Evolutionary conservation across 495 filamentous ascomycete genomes (phyloP), one percentile per base, ranked within the genome.

Genomic region (Aeminium ludgeri): DNA sequence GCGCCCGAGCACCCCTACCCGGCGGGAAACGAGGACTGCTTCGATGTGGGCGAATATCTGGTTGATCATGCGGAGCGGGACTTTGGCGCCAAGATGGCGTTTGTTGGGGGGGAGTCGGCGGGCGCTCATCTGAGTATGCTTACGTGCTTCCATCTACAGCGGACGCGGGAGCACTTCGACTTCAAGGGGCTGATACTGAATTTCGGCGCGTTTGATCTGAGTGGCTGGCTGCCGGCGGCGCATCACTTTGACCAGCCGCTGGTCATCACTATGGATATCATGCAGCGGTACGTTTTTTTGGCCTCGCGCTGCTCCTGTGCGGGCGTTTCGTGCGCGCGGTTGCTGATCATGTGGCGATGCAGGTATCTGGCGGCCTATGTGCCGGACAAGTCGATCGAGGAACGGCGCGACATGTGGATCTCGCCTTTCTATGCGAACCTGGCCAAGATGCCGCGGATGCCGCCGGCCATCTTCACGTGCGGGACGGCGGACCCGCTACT

Each of bases 1-100:
- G 71, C 73, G 6, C 73, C 73, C 0, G 70, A 76, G 40, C 32
- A 75, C 47, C 67, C 69, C 0, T 74, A 59, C 44, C 73, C 73
- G 0, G 59, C 59, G 12, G 62, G 56, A 0, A 47, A 59, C 3
- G 56, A 75, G 35, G 73, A 78, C 51, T 67, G 66, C 55, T 59
- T 59, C 38, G 71, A 73, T 55, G 66, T 55, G 10, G 68, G 63
- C 20, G 64, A 66, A 43, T 71, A 63, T 48, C 53, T 73, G 3
- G 57, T 68, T 37, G 61, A 72, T 33, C 58, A 72, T 40, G 54
- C 59, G 17, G 45, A 55, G 28, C 50, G 47, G 32, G 49, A 63
- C 32, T 66, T 59, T 47, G 62, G 61, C 12, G 64, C 49, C 8
- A 54, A 58, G 15, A 30, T 68, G 12, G 47, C 45, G 29, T 67